These are phyloP conservation scores for Pleurozium schreberi DNA, from an alignment of 225 moss, liverwort and hornwort species.

Conservation along the genomic window DNA sequence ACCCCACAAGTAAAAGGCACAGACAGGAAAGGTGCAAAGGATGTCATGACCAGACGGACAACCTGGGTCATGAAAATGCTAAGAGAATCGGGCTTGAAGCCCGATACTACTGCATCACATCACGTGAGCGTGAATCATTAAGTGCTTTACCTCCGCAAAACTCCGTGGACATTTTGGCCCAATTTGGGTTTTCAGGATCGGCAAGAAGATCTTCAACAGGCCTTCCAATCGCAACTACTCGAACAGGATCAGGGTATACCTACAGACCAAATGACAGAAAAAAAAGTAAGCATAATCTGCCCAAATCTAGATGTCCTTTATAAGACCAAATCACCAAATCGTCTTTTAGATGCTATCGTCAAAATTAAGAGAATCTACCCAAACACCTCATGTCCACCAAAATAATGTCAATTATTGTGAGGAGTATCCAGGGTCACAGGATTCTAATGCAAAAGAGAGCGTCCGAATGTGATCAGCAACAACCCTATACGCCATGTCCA, in stretches of 20 bases:
- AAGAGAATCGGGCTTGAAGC: neutral
- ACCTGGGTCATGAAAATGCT: neutral
- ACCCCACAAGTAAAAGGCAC: neutral
- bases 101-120: neutral
- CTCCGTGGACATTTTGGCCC: slow-evolving; percentile 47
- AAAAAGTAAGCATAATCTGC: neutral
- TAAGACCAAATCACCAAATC: neutral
- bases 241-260: slow-evolving; percentile 54
- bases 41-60: neutral
- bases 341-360: neutral
- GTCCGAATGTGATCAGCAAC: slow-evolving; percentile 60
- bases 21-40: neutral
- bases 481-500: slow-evolving; percentile 57
- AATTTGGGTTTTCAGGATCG: slow-evolving; percentile 42
- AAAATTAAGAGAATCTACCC: neutral
- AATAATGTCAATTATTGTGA: neutral
- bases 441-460: slow-evolving; percentile 34
- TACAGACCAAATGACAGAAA: neutral
- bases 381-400: neutral
- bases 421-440: neutral
- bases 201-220: slow-evolving; percentile 49
- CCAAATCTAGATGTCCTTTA: neutral
- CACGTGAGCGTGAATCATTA: neutral
- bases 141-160: slow-evolving; percentile 44
- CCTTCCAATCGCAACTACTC: slow-evolving; percentile 42